Evolutionary conservation across 345 rosid species (phyloP), one percentile per base, ranked within the genome.

Genomic region (Ceriops zippeliana): DNA sequence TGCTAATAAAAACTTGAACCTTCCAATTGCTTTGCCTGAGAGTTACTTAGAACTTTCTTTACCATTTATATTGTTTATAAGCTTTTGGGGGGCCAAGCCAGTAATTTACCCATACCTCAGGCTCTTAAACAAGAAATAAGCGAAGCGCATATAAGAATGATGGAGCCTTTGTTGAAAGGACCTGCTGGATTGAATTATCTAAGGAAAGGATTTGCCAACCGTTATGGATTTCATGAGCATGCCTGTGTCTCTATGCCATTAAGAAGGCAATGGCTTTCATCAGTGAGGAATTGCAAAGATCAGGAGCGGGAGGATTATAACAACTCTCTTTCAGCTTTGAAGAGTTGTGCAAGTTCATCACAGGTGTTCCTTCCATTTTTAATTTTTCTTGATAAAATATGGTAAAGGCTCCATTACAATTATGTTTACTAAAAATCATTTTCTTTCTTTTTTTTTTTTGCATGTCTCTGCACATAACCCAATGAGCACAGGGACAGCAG

Each of bases 151-250:
- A 72, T 91, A 65, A 80, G 76, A 66, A 69, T 93, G 57, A 84
- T 89, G 95, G 89, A 86, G 82, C 90, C 97, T 38, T 71, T 88
- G 73, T 62, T 93, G 75, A 84, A 83, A 82, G 98, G 98, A 5
- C 89, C 87, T 69, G 91, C 92, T 73, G 97, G 92, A 26, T 76
- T 82, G 52, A 95, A 89, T 70, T 93, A 70, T 93, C 87, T 93
- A 15, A 76, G 73, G 51, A 81, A 81, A 72, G 90, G 88, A 66
- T 93, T 93, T 67, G 65, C 83, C 32, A 83, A 81, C 66, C 81
- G 78, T 58, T 70, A 81, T 81, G 91, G 95, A 59, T 73, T 84
- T 62, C 75, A 85, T 6, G 72, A 83, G n/a, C 80, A 81, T 65
- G 89, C 95, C 13, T 13, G 62, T 62, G 65, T 79, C 34, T 80